These are phyloP conservation scores for Xylaria polymorpha DNA, from an alignment of 2,329 filamentous ascomycete species.

Conservation along the genomic window DNA sequence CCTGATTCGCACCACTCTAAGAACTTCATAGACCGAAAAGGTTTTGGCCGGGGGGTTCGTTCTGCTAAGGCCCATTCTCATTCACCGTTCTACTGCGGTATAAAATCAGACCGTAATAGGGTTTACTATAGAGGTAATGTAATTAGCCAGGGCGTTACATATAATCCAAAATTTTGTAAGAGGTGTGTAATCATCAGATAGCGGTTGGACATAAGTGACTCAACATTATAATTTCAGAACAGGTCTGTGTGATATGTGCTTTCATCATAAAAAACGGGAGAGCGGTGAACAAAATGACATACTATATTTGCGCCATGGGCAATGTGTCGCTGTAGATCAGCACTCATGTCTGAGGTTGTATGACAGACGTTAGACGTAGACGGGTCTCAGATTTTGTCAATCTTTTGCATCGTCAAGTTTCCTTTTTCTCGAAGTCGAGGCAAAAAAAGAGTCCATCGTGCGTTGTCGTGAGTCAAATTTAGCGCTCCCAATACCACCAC, in stretches of 20 bases:
- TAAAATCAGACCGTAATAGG: too few species aligned
- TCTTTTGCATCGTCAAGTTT: constrained; percentile 52
- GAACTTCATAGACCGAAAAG: not conserved
- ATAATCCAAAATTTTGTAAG: constrained; percentile 5
- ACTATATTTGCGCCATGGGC: constrained; percentile 51
- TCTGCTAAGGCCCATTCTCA: not conserved
- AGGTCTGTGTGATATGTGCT: constrained; percentile 81
- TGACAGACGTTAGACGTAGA: not conserved
- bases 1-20: not conserved
- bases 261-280: constrained; percentile 71
- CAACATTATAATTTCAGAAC: constrained; percentile 77
- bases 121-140: constrained; percentile 8
- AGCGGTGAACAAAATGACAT: constrained; percentile 46
- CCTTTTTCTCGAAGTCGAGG: constrained; percentile 60
- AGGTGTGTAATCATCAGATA: constrained; percentile 70
- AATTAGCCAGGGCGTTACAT: constrained; percentile 23
- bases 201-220: constrained; percentile 82
- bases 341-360: not conserved
- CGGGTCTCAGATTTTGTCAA: constrained; percentile 26
- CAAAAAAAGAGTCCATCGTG: constrained; percentile 81
- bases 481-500: constrained; percentile 84
- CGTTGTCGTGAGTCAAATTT: constrained; percentile 80
- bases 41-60: not conserved
- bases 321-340: not conserved
- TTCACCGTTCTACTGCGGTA: not conserved